phyloP scores from a whole-genome alignment of 2,329 filamentous ascomycete genomes.

The Fusarium luffae region DNA sequence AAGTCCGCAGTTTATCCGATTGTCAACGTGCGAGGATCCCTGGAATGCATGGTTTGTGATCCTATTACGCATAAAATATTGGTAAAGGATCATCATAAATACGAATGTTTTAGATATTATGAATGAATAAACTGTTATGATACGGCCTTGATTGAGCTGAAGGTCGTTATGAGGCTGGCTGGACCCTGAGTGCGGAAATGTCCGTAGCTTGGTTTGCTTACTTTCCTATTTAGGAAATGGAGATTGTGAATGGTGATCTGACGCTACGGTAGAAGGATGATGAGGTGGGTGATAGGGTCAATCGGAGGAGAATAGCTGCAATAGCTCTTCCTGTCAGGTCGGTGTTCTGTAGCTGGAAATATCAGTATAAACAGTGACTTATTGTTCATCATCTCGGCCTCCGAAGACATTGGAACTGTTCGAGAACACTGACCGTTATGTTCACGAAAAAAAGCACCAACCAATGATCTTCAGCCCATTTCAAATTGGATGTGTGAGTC shows the following conservation, averaged over 20 bases:
- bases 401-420: not conserved
- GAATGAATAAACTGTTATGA: not conserved
- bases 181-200: not conserved
- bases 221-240: not conserved
- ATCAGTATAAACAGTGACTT: no score
- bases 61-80: not conserved
- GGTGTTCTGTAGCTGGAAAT: no score
- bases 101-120: not conserved
- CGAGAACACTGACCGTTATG: not conserved
- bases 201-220: not conserved
- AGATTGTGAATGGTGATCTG: not conserved
- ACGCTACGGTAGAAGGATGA: not conserved
- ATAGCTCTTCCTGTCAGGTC: not conserved
- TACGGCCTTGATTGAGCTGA: not conserved
- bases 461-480: not conserved
- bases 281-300: no score
- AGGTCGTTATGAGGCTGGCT: not conserved
- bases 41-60: slow-evolving; percentile 1
- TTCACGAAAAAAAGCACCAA: not conserved
- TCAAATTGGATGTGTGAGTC: not conserved
- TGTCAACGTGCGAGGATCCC: not conserved
- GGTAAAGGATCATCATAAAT: accelerated
- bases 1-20: slow-evolving; percentile 17
- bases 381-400: not conserved
- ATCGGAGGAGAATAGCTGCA: not conserved